Evolutionary conservation across 495 filamentous ascomycete genomes (phyloP).

Genomic region (Aspergillus conjunctus): DNA sequence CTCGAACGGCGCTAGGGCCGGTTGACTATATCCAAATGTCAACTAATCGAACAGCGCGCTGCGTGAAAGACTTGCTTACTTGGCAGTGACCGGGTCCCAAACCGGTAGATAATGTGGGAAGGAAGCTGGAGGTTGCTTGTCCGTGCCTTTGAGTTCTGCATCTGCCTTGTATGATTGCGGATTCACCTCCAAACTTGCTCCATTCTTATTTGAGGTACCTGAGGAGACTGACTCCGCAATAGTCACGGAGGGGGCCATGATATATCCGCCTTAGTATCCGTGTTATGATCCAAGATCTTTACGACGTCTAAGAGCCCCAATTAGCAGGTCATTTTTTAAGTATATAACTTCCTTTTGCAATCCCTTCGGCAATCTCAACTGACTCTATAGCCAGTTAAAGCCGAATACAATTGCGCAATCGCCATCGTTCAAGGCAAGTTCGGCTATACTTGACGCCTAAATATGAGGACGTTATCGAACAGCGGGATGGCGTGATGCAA

Average conservation of each 20-base stretch:
- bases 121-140: slow-evolving; percentile 48
- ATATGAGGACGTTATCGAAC: not conserved
- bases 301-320: no score
- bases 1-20: slow-evolving; percentile 43
- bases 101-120: slow-evolving; percentile 78
- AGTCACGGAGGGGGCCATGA: not conserved
- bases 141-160: slow-evolving; percentile 44
- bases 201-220: slow-evolving; percentile 43
- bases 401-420: not conserved
- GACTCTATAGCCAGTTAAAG: not conserved
- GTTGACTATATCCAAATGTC: slow-evolving; percentile 33
- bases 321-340: not conserved
- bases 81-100: slow-evolving; percentile 60
- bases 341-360: not conserved
- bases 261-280: not conserved
- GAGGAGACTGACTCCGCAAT: not conserved
- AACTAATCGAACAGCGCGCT: not conserved
- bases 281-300: not conserved
- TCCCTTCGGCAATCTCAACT: not conserved
- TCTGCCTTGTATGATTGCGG: slow-evolving; percentile 46
- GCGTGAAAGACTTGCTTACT: slow-evolving; percentile 22
- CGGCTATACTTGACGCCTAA: not conserved
- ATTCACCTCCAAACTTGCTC: slow-evolving; percentile 58
- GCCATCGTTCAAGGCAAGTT: not conserved
- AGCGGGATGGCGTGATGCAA: not conserved